phyloP scores from a whole-genome alignment of 768 basidiomycete species.

The Tricholoma flavovirens region DNA sequence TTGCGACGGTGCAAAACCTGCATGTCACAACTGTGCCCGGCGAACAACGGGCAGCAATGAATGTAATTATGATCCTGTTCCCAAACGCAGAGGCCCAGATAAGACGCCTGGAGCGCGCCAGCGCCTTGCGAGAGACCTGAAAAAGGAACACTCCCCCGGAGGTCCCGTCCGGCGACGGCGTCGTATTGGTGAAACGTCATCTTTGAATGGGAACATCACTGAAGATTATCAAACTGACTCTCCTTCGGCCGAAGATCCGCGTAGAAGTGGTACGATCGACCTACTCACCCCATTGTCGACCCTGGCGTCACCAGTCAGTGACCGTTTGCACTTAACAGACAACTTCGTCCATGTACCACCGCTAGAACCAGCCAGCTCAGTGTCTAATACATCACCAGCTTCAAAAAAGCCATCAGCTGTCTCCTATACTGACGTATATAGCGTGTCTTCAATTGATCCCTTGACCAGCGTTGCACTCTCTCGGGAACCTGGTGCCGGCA shows the following conservation, averaged over 20 bases:
- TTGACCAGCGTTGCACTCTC: slow-evolving; percentile 2
- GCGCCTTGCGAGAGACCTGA: slow-evolving; percentile 41
- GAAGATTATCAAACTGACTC: slow-evolving; percentile 3
- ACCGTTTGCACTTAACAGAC: slow-evolving; percentile 10
- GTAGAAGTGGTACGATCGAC: not conserved
- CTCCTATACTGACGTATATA: slow-evolving; percentile 10
- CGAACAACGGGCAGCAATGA: slow-evolving; percentile 38
- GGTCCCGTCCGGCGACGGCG: slow-evolving; percentile 32
- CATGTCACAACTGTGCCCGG: slow-evolving; percentile 67
- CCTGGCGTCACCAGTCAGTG: slow-evolving; percentile 9
- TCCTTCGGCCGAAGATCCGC: not conserved
- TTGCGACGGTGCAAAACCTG: slow-evolving; percentile 75
- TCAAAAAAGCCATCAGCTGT: slow-evolving; percentile 3
- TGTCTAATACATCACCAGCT: not conserved
- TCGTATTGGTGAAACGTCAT: slow-evolving; percentile 18
- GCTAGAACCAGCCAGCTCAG: not conserved
- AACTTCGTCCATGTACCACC: slow-evolving; percentile 4
- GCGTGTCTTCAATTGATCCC: slow-evolving; percentile 16
- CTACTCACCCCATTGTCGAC: slow-evolving; percentile 4
- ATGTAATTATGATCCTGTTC: slow-evolving; percentile 64
- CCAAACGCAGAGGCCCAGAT: slow-evolving; percentile 79
- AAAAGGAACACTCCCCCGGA: slow-evolving; percentile 25
- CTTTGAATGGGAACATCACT: slow-evolving; percentile 7
- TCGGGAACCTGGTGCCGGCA: not conserved
- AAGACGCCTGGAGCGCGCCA: slow-evolving; percentile 76